Evolutionary conservation across 768 basidiomycete genomes (phyloP), one percentile per base, ranked within the genome.

Genomic region (Leccinum obscurum): DNA sequence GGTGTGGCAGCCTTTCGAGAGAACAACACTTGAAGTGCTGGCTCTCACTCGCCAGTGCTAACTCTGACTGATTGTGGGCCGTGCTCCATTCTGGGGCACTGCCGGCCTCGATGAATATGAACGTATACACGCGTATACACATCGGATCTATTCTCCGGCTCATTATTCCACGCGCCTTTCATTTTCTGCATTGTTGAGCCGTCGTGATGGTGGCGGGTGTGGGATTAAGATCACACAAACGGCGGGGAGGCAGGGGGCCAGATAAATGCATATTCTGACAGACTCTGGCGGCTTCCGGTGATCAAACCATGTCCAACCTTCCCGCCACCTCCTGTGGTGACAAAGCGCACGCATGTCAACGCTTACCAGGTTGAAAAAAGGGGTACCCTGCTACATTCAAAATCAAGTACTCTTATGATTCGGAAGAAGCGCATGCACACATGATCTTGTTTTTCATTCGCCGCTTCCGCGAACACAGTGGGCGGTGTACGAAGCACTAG

Each of bases 81-180:
- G n/a, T 49, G 41, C 14, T 34, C 50, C 54, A 44, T 56, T 65
- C 41, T 22, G 3, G 55, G 37, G 52, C 39, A 46, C 20, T 46
- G 20, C 44, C 20, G 44, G 44, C 44, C 6, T 22, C 34, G 46
- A 26, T 64, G 66, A 67, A 32, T n/a, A 66, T 58, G 66, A 65
- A 17, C 7, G n/a, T n/a, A 15, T 28, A 53, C 41, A 41, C 44
- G 26, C 24, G 13, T 13, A 22, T 8, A 48, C 60, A 53, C 30
- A 46, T 22, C 20, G 20, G 44, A 20, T 13, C 24, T 14, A 20
- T 13, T 24, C 20, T 4, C 52, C 52, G n/a, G 8, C 35, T 32
- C 17, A 28, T 44, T 41, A 14, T 54, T 59, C 56, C 57, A 65
- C 58, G 58, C 62, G 64, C 35, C 14, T 59, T 64, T 65, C 64